Evolutionary conservation across 768 basidiomycete genomes (phyloP).

Genomic region (Hypholoma fasciculare): DNA sequence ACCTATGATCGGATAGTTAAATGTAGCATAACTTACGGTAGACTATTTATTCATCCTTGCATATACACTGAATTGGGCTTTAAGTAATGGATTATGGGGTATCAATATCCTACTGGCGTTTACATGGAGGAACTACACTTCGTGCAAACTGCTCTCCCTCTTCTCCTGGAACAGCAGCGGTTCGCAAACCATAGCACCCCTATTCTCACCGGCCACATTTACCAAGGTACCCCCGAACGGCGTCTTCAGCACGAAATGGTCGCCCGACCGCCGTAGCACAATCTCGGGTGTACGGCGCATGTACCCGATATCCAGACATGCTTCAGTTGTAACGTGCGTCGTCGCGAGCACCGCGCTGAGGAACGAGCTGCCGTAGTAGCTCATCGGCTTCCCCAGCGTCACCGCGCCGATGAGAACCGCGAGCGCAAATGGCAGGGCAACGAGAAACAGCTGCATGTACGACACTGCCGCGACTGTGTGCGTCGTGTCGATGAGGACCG

Average conservation of each 20-base stretch:
- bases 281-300: background rate
- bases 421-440: slow-evolving; percentile 11
- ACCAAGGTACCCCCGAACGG: background rate
- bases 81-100: too few species aligned
- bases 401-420: background rate
- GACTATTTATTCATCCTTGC: background rate
- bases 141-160: background rate
- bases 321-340: slow-evolving; percentile 5
- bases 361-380: slow-evolving; percentile 18
- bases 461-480: slow-evolving; percentile 17
- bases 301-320: background rate
- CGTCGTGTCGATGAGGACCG: slow-evolving; percentile 9
- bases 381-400: slow-evolving; percentile 11
- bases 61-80: background rate
- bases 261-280: background rate
- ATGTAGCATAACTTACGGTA: background rate
- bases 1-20: background rate
- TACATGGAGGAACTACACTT: too few species aligned
- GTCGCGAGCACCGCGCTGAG: slow-evolving; percentile 15
- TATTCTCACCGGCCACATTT: background rate
- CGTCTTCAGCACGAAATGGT: background rate
- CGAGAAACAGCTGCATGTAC: slow-evolving; percentile 17
- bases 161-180: background rate
- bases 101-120: too few species aligned
- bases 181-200: background rate